Evolutionary conservation across 1,139 yeast genomes (phyloP).

Genomic region (Geotrichum fermentans): DNA sequence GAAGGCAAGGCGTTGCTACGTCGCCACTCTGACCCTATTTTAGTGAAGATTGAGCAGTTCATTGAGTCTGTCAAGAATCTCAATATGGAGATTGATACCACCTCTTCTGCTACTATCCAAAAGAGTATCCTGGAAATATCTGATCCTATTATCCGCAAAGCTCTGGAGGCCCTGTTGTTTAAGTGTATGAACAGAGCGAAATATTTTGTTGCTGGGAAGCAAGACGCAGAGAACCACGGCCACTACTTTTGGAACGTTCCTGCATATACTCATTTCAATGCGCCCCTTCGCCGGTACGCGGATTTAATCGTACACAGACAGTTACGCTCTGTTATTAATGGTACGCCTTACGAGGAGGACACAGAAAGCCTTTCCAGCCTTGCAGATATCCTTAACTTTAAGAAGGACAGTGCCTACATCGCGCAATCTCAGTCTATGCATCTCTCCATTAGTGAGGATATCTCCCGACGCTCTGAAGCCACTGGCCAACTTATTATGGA

Average conservation of each 20-base stretch:
- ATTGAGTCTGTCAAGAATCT: slow-evolving; percentile 62
- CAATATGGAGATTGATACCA: slow-evolving; percentile 60
- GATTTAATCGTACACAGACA: slow-evolving; percentile 92
- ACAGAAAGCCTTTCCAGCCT: slow-evolving; percentile 70
- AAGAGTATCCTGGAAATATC: slow-evolving; percentile 62
- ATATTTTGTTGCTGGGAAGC: slow-evolving; percentile 83
- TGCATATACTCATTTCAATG: slow-evolving; percentile 86
- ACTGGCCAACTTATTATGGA: slow-evolving; percentile 69
- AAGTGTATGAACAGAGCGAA: slow-evolving; percentile 84
- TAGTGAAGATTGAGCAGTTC: slow-evolving; percentile 76
- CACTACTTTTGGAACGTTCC: slow-evolving; percentile 83
- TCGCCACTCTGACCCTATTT: slow-evolving; percentile 80
- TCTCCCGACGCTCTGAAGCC: slow-evolving; percentile 67
- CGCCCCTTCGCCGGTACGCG: slow-evolving; percentile 88
- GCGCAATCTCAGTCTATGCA: slow-evolving; percentile 97
- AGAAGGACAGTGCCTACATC: slow-evolving; percentile 85
- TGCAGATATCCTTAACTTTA: slow-evolving; percentile 90
- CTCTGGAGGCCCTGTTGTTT: slow-evolving; percentile 72
- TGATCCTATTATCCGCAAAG: slow-evolving; percentile 61
- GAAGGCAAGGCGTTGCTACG: slow-evolving; percentile 83
- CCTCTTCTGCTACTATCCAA: slow-evolving; percentile 68
- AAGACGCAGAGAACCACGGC: slow-evolving; percentile 65
- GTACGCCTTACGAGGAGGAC: slow-evolving; percentile 48
- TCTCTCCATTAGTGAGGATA: slow-evolving; percentile 73
- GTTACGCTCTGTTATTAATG: slow-evolving; percentile 59